Evolutionary conservation across 441 rosid genomes (phyloP), one percentile per base, ranked within the genome.

Genomic region (Populus hybrid): DNA sequence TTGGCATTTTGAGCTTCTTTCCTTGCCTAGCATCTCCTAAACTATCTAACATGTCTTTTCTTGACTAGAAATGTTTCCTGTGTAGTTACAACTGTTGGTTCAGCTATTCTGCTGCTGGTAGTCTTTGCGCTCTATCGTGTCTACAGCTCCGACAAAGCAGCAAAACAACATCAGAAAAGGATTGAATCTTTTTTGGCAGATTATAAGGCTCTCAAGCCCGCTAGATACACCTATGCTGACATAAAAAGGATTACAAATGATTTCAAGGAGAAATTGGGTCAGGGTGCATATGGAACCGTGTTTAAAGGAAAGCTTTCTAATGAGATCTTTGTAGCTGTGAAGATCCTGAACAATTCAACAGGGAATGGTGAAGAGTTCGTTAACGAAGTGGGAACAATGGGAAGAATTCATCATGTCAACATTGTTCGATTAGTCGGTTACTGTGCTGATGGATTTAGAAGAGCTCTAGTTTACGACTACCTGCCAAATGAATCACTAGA

Each of bases 281-380:
- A 79, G 46, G 88, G 88, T 30, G 78, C 82, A 8, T 85, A 76
- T 67, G 87, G 87, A 32, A 81, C 79, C 4, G 87, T 85, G 68
- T 85, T 38, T 70, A 85, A 77, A 79, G 88, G 87, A 18, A 85
- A 61, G 63, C 73, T 85, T 0, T 80, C 84, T 2, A 71, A 73
- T 34, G 84, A 85, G 30, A 80, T 85, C 10, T 18, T 38, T 4
- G 88, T 84, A 0, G 82, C 82, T 30, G 80, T 82, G 5, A 82
- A 82, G 73, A 16, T 82, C 8, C 78, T 82, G n/a, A 64, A 72
- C 38, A 72, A 32, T 34, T 66, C 82, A 24, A 79, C n/a, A 28
- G 77, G 70, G 12, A 68, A 82, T 63, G 85, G 85, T 12, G 80
- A 79, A 67, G 82, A 82, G 59, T 82, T 79, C 26, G 66, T 75